Base-by-base conservation (phyloP, 1,139 yeast species). In the Candida tunisiensis region DNA sequence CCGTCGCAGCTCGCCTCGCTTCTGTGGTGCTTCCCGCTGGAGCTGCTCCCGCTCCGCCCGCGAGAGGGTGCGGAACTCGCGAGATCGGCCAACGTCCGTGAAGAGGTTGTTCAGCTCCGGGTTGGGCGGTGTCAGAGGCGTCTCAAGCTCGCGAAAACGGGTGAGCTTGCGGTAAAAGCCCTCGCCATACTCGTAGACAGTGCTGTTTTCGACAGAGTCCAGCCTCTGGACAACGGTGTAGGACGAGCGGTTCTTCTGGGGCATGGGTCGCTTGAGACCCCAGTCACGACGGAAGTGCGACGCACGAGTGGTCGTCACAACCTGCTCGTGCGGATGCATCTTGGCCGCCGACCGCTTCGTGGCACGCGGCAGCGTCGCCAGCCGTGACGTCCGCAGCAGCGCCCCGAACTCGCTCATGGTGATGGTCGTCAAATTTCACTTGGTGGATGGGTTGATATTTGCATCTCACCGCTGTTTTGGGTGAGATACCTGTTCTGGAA, bases 191-290 rank as follows among this genome's bases (percentile, higher is more conserved):
- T 66, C 72, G 38, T 62, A 68, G 61, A 32, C 64, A 66, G 31
- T 57, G 51, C n/a, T n/a, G n/a, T n/a, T n/a, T n/a, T n/a, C n/a
- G n/a, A n/a, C n/a, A 28, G 63, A 62, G 39, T 71, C 79, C 23
- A 69, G 40, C 24, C 65, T 63, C 28, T 64, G 57, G 26, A 63
- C 55, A 8, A 65, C 59, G 31, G 71, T 46, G 38, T 60, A 62
- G 29, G 63, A 55, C 2, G 70, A 50, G 34, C 57, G 55, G 27
- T 61, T 47, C 33, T 61, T 62, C 9, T 53, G 46, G 3, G 80
- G 79, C 21, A 73, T 49, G 27, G 69, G 57, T 34, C 65, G 52
- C 42, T 73, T 73, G 31, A 73, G 47, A 37, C 82, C 82, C 66
- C 70, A 73, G 48, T 73, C 74, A 33, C 66, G 64, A 38, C 73